Base-by-base conservation (phyloP, 306 rosid species). In the Quercus aquifolioides region DNA sequence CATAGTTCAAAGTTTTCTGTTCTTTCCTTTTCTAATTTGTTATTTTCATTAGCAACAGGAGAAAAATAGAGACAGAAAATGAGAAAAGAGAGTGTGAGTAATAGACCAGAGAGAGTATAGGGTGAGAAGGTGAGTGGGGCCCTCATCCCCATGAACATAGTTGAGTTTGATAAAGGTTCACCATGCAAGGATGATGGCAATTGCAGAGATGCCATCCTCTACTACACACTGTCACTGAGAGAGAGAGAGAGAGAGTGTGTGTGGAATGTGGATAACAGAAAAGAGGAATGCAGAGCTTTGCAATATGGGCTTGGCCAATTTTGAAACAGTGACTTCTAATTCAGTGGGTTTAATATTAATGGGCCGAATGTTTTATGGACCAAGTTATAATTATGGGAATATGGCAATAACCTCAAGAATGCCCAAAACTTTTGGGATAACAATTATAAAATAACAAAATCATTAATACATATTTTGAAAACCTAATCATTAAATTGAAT, bases 131-230 rank as follows among this genome's bases (percentile, higher is more conserved):
- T 12, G 71, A 90, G 46, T 31, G 87, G 85, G 56, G 80, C 19
- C 3, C 83, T 84, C 57, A 62, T 59, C 3, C 83, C 85, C 57
- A 62, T 59, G 58, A 82, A 78, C 15, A 73, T 74, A 49, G 89
- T 10, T 0, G 90, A 86, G 70, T 46, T 80, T 74, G 85, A 76
- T 0, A 87, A 80, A 69, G 63, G 7, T 55, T 87, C 79, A 84
- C 88, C 90, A 71, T 89, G 76, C 3, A 73, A 70, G 57, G 76
- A 57, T 6, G 88, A 62, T 23, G 86, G 82, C 68, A 74, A 78
- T 79, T 85, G 89, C 71, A 80, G 89, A 74, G 85, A 51, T 49
- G 90, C 90, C 97, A 92, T 90, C 76, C 8, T 80, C 63, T 1
- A 33, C 11, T 11, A 25, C 38, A 64, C 51, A 21, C 26, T 20